A percentile compares a stretch with the other conserved stretches of the same genome.
Conservation (phyloP, 495 filamentous ascomycete genomes). For the Aspergillus nidulans region DNA sequence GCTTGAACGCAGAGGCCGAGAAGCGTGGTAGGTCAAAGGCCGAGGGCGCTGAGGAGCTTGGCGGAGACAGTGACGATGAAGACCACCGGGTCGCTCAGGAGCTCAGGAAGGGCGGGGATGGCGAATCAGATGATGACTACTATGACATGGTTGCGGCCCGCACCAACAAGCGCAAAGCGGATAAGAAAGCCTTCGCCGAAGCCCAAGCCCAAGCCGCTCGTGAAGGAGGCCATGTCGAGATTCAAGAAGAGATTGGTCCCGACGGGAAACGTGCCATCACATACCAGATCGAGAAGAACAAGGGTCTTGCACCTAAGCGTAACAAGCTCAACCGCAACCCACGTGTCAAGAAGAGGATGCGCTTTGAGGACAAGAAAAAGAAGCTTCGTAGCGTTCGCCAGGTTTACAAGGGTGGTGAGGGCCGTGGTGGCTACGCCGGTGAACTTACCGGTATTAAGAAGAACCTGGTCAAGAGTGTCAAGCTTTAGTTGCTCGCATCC, state of each 20-base stretch:
- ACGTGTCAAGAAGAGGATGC: slow-evolving; percentile 94
- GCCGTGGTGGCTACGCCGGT: slow-evolving; percentile 81
- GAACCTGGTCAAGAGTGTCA: slow-evolving; percentile 86
- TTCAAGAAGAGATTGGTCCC: slow-evolving; percentile 55
- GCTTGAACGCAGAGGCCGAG: slow-evolving; percentile 83
- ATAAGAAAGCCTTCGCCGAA: slow-evolving; percentile 60
- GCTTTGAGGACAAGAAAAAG: slow-evolving; percentile 90
- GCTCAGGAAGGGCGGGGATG: slow-evolving; percentile 29
- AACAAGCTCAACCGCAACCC: slow-evolving; percentile 94
- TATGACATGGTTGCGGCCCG: slow-evolving; percentile 79
- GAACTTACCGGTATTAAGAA: slow-evolving; percentile 95
- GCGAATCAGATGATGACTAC: slow-evolving; percentile 62
- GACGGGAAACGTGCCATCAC: slow-evolving; percentile 87
- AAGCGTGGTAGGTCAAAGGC: slow-evolving; percentile 66
- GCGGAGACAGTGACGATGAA: slow-evolving; percentile 61
- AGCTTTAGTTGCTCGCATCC: slow-evolving; percentile 56
- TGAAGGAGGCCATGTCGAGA: slow-evolving; percentile 53
- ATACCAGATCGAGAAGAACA: slow-evolving; percentile 95
- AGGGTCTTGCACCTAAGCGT: slow-evolving; percentile 80
- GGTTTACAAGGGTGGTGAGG: slow-evolving; percentile 83
- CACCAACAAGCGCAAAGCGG: slow-evolving; percentile 64
- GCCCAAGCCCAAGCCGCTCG: slow-evolving; percentile 47
- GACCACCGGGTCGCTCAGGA: slow-evolving; percentile 39
- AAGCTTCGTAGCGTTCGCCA: slow-evolving; percentile 80
- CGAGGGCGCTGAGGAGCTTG: slow-evolving; percentile 55